These are phyloP conservation scores for Pseudozyma hubeiensis DNA, from an alignment of 1,284 basidiomycete species.

Conservation along the genomic window DNA sequence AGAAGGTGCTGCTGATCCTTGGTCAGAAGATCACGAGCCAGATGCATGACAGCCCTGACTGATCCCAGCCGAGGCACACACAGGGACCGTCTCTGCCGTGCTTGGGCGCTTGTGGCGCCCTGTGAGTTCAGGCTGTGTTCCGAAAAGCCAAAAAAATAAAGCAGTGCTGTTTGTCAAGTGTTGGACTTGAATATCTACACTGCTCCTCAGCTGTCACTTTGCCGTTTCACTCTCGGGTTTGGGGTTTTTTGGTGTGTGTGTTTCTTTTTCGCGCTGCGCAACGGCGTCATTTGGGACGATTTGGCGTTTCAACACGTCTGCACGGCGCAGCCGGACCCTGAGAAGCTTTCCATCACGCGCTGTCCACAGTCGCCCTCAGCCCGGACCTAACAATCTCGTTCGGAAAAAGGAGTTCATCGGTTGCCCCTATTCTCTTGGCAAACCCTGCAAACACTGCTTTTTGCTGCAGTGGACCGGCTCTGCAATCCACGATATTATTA, in stretches of 20 bases:
- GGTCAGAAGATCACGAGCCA: conserved; percentile 2
- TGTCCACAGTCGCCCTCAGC: background rate
- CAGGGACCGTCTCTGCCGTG: too few species aligned
- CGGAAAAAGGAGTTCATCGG: conserved; percentile 10
- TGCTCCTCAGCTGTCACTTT: too few species aligned
- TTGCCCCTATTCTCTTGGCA: conserved; percentile 28
- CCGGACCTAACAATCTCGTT: too few species aligned
- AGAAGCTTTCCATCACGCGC: background rate
- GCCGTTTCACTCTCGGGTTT: too few species aligned
- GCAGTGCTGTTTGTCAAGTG: background rate
- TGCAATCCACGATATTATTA: background rate
- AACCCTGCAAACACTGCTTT: background rate
- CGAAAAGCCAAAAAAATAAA: too few species aligned
- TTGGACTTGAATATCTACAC: background rate
- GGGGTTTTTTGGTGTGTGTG: too few species aligned
- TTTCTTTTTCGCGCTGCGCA: conserved; percentile 3
- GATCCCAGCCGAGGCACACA: too few species aligned
- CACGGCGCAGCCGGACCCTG: conserved; percentile 20
- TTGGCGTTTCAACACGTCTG: background rate
- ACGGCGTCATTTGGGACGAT: conserved; percentile 1
- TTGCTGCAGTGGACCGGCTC: background rate
- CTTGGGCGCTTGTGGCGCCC: too few species aligned
- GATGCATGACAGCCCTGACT: background rate
- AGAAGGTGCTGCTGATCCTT: background rate
- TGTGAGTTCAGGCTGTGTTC: too few species aligned